Base-by-base conservation (phyloP, 2,329 filamentous ascomycete species). In the Cordyceps tenuipes region DNA sequence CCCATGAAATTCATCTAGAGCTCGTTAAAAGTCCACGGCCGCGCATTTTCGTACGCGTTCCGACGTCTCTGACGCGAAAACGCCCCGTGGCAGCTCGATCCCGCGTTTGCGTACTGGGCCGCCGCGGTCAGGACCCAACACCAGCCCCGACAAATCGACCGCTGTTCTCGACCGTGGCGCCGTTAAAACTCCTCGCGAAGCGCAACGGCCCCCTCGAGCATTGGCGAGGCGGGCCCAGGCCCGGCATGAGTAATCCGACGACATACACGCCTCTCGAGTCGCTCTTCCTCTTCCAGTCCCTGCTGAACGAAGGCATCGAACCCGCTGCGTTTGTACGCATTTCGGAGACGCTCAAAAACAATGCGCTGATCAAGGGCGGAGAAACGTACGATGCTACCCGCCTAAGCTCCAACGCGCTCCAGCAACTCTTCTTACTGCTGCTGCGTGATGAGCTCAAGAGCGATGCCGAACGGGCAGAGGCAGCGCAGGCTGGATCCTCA, bases 191-290 rank as follows among this genome's bases (percentile, higher is more conserved):
- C 69, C 70, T 78, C 68, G 73, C 79, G 72, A 77, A 74, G 77
- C 77, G 76, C 72, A 73, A 79, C 75, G 75, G 73, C 75, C 75
- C 76, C 79, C 78, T 81, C 79, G 78, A 80, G 75, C 73, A 73
- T 74, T 76, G 77, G 76, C 79, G 79, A 81, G 79, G 79, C 70
- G 77, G 74, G 75, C 74, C 73, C 71, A 71, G 77, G 77, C 29
- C 43, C 44, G 79, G 77, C 73, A 83, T 83, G 80, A 81, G 77
- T 77, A 73, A 74, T 69, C 72, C 75, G 73, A 80, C 84, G 70
- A 79, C 81, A 69, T 92, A 94, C 76, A 93, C 90, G 70, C 84
- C 87, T 67, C 88, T 95, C 78, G 91, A 96, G 81, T 89, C 87
- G 70, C 82, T 95, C 63, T 83, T 94, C 66, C 82, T 96, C 69